Percentiles rank a stretch among this genome's conserved stretches.
These are phyloP conservation scores for Phytophthora cajani DNA, from an alignment of 352 stramenopile species.

Conservation along the genomic window DNA sequence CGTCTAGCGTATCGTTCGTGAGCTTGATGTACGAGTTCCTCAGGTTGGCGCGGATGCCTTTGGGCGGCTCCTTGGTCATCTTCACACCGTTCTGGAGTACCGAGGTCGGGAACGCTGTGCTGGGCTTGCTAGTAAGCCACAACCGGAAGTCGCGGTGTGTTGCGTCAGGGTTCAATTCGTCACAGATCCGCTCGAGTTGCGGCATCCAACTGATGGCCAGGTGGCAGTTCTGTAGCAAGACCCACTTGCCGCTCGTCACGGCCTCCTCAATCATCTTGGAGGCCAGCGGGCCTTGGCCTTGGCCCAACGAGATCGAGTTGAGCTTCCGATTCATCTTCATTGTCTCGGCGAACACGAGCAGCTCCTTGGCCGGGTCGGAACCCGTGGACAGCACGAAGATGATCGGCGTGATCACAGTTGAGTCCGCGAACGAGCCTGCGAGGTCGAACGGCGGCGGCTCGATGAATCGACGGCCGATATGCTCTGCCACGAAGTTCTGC, in stretches of 20 bases:
- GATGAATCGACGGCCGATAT: conserved; percentile 91
- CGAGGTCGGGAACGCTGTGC: conserved; percentile 86
- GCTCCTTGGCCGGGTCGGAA: conserved; percentile 94
- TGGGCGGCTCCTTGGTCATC: conserved; percentile 97
- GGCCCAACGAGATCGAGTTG: conserved; percentile 93
- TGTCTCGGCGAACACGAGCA: conserved; percentile 90
- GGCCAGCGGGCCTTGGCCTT: conserved; percentile 92
- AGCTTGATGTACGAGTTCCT: conserved; percentile 96
- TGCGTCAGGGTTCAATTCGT: conserved; percentile 86
- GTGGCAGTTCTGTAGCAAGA: conserved; percentile 96
- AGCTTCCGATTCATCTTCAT: conserved; percentile 91
- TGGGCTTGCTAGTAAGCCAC: conserved; percentile 93
- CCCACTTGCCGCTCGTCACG: conserved; percentile 92
- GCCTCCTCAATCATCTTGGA: conserved; percentile 92
- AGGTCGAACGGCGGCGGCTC: conserved; percentile 93
- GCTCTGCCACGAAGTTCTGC: conserved; percentile 87
- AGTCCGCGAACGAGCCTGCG: conserved; percentile 91
- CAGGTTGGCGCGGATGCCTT: conserved; percentile 93
- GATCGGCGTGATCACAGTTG: conserved; percentile 88
- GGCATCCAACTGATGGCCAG: conserved; percentile 96
- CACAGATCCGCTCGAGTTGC: conserved; percentile 94
- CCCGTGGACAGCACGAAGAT: conserved; percentile 95
- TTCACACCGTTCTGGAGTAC: conserved; percentile 97
- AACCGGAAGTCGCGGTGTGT: conserved; percentile 93
- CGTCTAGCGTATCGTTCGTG: conserved; percentile 84